Evolutionary conservation across 352 stramenopile species (phyloP), one percentile per base, ranked within the genome.

Genomic region (Phytophthora crassamura): DNA sequence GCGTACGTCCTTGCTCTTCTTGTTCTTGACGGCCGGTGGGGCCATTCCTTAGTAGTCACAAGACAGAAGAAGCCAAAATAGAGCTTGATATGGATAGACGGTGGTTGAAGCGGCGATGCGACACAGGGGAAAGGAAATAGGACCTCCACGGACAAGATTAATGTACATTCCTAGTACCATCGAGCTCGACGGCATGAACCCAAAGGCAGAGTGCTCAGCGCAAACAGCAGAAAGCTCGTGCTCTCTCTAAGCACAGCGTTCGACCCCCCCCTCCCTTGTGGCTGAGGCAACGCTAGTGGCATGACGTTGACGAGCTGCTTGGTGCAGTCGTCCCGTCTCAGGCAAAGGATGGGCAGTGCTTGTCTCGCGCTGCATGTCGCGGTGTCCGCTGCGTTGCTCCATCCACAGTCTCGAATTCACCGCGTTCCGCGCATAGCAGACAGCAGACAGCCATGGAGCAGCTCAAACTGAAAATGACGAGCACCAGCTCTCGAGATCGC

Each of bases 1-100:
- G 46, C 61, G 16, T 64, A 75, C 67, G 51, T 71, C 67, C n/a
- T 64, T 71, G 55, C 43, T 16, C 28, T 74, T 74, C 59, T 68
- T 72, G 57, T 42, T 57, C 48, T 64, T 69, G 32, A 30, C 14
- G n/a, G 30, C 9, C 0, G 55, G 43, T 8, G 59, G 38, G 14
- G 46, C 7, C 59, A 68, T 64, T 3, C n/a, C 14, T 35, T 15
- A 52, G 18, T 43, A n/a, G n/a, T n/a, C n/a, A n/a, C n/a, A n/a
- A n/a, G n/a, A n/a, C n/a, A n/a, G n/a, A n/a, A n/a, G n/a, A n/a
- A n/a, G n/a, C 22, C 22, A 25, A 25, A 25, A 25, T 25, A n/a
- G n/a, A n/a, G n/a, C n/a, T n/a, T n/a, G n/a, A n/a, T n/a, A n/a
- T n/a, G n/a, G n/a, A n/a, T 34, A 34, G 42, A 12, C 18, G 22